These are phyloP conservation scores for Lojkania enalia DNA, from an alignment of 2,329 filamentous ascomycete species.

Conservation along the genomic window DNA sequence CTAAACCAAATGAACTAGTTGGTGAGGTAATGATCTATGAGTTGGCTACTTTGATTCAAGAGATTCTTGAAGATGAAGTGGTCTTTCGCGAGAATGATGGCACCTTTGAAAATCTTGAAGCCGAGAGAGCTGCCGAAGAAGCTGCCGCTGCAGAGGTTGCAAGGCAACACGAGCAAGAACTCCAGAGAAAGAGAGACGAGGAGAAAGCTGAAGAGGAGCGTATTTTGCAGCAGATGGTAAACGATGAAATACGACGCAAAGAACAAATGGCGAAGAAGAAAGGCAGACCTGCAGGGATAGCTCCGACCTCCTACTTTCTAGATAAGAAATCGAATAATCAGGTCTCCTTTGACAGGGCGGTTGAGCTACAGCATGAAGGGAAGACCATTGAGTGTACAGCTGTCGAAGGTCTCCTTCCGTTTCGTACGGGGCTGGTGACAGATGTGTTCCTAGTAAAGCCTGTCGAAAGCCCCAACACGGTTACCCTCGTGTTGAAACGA, in stretches of 20 bases:
- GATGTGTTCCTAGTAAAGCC: conserved; percentile 74
- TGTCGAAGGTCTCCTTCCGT: conserved; percentile 67
- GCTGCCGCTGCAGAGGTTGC: conserved; percentile 67
- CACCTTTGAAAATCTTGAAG: conserved; percentile 81
- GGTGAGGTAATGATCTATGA: conserved; percentile 69
- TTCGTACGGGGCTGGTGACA: conserved; percentile 68
- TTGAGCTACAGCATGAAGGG: conserved; percentile 64
- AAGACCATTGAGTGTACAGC: conserved; percentile 69
- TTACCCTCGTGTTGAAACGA: conserved; percentile 66
- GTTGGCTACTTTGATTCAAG: conserved; percentile 62
- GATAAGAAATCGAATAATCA: conserved; percentile 35
- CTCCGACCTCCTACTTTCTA: conserved; percentile 44
- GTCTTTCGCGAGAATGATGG: conserved; percentile 73
- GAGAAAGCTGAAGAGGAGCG: conserved; percentile 69
- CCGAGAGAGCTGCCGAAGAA: conserved; percentile 84
- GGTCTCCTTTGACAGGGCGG: conserved; percentile 69
- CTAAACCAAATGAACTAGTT: conserved; percentile 66
- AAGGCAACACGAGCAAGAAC: conserved; percentile 47
- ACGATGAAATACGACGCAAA: conserved; percentile 71
- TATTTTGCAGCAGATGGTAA: conserved; percentile 69
- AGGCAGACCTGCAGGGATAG: conserved; percentile 44
- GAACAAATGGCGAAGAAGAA: conserved; percentile 63
- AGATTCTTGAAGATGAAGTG: conserved; percentile 84
- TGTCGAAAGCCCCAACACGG: conserved; percentile 53
- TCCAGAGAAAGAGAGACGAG: conserved; percentile 47